Evolutionary conservation across 2,329 filamentous ascomycete species (phyloP).

Genomic region (Ophiognomonia clavigignenti-juglandacearum): DNA sequence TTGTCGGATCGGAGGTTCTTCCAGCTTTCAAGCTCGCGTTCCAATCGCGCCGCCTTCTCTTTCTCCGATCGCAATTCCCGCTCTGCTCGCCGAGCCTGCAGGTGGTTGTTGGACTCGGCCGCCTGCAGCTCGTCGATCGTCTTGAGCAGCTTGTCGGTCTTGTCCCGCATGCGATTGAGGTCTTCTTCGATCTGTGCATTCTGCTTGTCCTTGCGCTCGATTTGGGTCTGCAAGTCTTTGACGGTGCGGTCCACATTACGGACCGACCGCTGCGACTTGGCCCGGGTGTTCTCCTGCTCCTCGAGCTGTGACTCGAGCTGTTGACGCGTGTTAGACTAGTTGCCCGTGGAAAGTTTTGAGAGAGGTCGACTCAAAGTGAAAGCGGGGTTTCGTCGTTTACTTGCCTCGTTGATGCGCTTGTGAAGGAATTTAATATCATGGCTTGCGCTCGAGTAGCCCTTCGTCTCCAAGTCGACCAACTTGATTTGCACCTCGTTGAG

Average conservation of each 20-base stretch:
- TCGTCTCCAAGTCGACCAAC: slow-evolving; percentile 91
- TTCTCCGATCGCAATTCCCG: slow-evolving; percentile 84
- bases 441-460: slow-evolving; percentile 90
- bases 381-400: slow-evolving; percentile 21
- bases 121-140: slow-evolving; percentile 93
- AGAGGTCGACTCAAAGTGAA: slow-evolving; percentile 10
- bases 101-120: slow-evolving; percentile 75
- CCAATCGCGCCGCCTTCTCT: slow-evolving; percentile 75
- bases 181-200: slow-evolving; percentile 79
- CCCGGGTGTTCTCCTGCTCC: slow-evolving; percentile 71
- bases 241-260: slow-evolving; percentile 92
- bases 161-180: slow-evolving; percentile 79
- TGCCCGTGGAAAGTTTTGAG: neutral
- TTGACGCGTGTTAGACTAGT: slow-evolving; percentile 24
- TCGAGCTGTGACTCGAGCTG: slow-evolving; percentile 87
- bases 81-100: slow-evolving; percentile 79
- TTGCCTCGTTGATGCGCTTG: slow-evolving; percentile 90
- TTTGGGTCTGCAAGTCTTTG: slow-evolving; percentile 86
- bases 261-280: slow-evolving; percentile 77
- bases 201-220: slow-evolving; percentile 89
- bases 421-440: slow-evolving; percentile 94
- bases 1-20: slow-evolving; percentile 71
- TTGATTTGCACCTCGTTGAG: slow-evolving; percentile 86
- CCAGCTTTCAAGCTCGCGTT: slow-evolving; percentile 81
- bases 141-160: slow-evolving; percentile 80